These are phyloP conservation scores for Neurospora discreta DNA, from an alignment of 495 filamentous ascomycete species.

Conservation along the genomic window DNA sequence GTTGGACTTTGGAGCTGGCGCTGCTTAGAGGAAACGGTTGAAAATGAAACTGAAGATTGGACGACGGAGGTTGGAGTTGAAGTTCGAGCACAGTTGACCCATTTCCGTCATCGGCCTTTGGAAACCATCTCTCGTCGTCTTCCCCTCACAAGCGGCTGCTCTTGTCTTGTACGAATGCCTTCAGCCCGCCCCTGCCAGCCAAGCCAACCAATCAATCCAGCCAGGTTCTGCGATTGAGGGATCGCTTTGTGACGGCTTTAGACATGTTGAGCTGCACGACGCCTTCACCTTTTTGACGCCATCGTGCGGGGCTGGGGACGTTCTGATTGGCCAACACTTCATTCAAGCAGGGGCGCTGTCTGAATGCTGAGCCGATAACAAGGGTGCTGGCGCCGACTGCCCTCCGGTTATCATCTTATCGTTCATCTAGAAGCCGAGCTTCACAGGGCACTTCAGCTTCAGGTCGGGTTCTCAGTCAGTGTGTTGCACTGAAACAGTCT, in stretches of 20 bases:
- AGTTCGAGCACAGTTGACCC: background rate
- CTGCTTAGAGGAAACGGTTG: background rate
- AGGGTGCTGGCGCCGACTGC: background rate
- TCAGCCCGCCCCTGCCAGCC: background rate
- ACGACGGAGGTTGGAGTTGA: background rate
- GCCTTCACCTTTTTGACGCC: constrained; percentile 2
- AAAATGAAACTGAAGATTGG: background rate
- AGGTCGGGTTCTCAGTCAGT: background rate
- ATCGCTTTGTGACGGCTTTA: constrained; percentile 23
- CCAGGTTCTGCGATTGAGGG: background rate
- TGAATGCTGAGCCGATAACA: background rate
- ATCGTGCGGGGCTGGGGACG: background rate
- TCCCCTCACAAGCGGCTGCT: background rate
- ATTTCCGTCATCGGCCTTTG: background rate
- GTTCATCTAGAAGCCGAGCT: background rate
- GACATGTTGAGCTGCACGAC: background rate
- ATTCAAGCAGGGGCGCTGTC: background rate
- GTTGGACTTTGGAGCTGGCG: background rate
- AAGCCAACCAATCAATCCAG: background rate
- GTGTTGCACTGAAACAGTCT: background rate
- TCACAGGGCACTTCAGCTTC: background rate
- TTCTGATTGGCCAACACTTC: constrained; percentile 13
- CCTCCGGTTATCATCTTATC: background rate
- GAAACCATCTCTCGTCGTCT: background rate
- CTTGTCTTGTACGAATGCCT: background rate